Percentiles rank a stretch among this genome's conserved stretches.
These are phyloP conservation scores for Xylariales sp. DNA, from an alignment of 2,329 filamentous ascomycete genomes.

Conservation along the genomic window DNA sequence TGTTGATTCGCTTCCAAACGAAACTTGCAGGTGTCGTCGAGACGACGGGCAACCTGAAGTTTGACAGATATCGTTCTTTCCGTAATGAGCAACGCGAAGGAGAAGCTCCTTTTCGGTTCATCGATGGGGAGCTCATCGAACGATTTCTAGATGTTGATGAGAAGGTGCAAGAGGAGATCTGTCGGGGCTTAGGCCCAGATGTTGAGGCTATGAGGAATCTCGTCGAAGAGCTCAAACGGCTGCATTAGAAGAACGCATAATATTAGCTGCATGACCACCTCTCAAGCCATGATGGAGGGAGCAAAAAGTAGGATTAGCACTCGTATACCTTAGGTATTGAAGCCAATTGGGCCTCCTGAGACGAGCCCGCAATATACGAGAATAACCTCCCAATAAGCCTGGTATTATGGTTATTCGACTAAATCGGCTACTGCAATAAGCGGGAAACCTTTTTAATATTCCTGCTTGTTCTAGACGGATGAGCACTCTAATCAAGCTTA, in stretches of 20 bases:
- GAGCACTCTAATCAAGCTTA: no score
- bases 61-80: slow-evolving; percentile 78
- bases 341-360: no score
- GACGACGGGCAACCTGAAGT: slow-evolving; percentile 69
- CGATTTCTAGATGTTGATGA: slow-evolving; percentile 70
- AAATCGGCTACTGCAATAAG: no score
- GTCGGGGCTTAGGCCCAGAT: slow-evolving; percentile 52
- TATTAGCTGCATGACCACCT: no score
- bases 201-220: slow-evolving; percentile 59
- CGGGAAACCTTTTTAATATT: no score
- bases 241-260: slow-evolving; percentile 46
- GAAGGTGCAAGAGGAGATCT: slow-evolving; percentile 48
- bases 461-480: no score
- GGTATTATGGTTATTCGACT: no score
- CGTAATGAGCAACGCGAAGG: slow-evolving; percentile 65
- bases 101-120: slow-evolving; percentile 76
- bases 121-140: slow-evolving; percentile 91
- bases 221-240: slow-evolving; percentile 57
- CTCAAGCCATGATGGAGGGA: no score
- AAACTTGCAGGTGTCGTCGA: slow-evolving; percentile 63
- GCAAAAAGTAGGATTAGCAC: no score
- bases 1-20: slow-evolving; percentile 77
- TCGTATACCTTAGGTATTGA: no score
- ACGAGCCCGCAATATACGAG: no score
- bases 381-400: no score